Base-by-base conservation (phyloP, 2,329 filamentous ascomycete species). In the Epichloe sp. region DNA sequence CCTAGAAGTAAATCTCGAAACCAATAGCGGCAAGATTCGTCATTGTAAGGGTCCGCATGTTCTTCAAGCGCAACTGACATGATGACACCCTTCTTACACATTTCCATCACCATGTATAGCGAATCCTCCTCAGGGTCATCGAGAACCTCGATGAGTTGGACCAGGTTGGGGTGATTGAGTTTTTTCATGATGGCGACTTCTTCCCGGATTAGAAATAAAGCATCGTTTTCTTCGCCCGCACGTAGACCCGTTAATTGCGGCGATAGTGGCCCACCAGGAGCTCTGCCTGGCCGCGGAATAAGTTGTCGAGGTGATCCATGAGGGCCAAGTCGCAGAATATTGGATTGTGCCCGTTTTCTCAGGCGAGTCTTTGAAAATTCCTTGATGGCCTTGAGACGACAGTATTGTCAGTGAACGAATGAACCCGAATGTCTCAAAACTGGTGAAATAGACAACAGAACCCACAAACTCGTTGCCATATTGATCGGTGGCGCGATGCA, bases 181-280 rank as follows among this genome's bases (percentile, higher is more conserved):
- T 97, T 97, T 74, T 97, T 98, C 90, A 98, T 97, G 63, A 97
- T 94, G 53, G 93, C 93, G 60, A 97, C 93, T 68, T 98, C 93
- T 66, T 95, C 87, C 54, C 89, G 86, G 65, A 98, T 97, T 53
- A 97, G 73, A 61, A 86, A 86, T 12, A 97, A 73, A 0, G 91
- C 80, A 60, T 83, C 80, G 26, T 73, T 72, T 58, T 83, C 84
- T 63, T 86, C 83, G 43, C 77, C 76, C 44, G 74, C 58, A 5
- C 61, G 61, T 44, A 62, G 55, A 36, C 59, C 56, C 6, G 59
- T 60, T 17, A 62, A 52, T 53, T 60, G 59, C 47, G 64, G 56
- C 34, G 60, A 52, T 43, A 60, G 49, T 10, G 62, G 58, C 2
- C 48, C 49, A n/a, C 51, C 49, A 26, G 48, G 48, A 21, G 43